Evolutionary conservation across 768 basidiomycete genomes (phyloP).

Genomic region (Rubroboletus satanas): DNA sequence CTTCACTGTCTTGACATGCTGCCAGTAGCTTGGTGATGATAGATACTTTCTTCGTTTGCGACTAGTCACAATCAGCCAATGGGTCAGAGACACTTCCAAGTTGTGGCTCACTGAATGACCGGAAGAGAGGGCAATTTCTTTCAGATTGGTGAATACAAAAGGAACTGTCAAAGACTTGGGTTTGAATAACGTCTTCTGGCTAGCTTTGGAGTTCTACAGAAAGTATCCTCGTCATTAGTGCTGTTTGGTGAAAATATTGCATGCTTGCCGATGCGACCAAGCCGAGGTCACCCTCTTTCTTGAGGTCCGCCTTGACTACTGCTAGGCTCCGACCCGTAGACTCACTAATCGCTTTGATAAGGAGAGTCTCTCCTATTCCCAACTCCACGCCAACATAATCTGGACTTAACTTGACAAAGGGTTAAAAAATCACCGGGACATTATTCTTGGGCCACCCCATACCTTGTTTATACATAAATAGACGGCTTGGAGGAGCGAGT

Average conservation of each 20-base stretch:
- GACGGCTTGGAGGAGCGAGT: slow-evolving; percentile 80
- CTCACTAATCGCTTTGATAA: slow-evolving; percentile 93
- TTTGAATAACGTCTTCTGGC: slow-evolving; percentile 91
- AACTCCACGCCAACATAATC: slow-evolving; percentile 95
- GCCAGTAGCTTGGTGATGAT: slow-evolving; percentile 94
- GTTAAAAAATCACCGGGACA: background rate
- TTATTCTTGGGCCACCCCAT: slow-evolving; percentile 22
- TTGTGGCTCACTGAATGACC: slow-evolving; percentile 67
- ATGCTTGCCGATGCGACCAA: slow-evolving; percentile 85
- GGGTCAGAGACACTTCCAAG: background rate
- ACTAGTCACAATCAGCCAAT: slow-evolving; percentile 42
- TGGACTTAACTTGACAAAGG: slow-evolving; percentile 67
- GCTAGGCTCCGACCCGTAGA: slow-evolving; percentile 86
- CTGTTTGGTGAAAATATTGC: background rate
- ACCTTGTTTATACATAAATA: slow-evolving; percentile 98
- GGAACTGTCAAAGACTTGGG: slow-evolving; percentile 87
- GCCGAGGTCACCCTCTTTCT: slow-evolving; percentile 93
- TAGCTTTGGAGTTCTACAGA: slow-evolving; percentile 85
- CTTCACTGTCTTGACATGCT: slow-evolving; percentile 86
- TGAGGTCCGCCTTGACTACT: slow-evolving; percentile 85
- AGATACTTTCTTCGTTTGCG: slow-evolving; percentile 91
- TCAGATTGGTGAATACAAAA: slow-evolving; percentile 84
- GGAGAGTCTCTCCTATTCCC: slow-evolving; percentile 91
- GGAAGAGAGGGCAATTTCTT: slow-evolving; percentile 81
- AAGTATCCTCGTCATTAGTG: background rate